Evolutionary conservation across 352 stramenopile species (phyloP).

Genomic region (Phytophthora cactorum): DNA sequence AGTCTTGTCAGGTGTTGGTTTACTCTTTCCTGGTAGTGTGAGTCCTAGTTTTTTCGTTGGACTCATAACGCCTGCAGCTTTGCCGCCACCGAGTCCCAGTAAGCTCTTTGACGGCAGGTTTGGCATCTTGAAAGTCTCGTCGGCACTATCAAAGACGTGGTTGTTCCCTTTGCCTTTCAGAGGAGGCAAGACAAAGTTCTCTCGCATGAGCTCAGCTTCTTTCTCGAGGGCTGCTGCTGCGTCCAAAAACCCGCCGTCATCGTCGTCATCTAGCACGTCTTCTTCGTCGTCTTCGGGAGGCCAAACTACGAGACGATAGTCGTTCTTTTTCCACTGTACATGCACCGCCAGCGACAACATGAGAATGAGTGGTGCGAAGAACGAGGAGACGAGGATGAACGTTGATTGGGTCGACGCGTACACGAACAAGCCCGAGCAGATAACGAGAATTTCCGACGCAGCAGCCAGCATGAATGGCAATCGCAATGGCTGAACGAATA

Average conservation of each 20-base stretch:
- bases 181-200: slow-evolving; percentile 81
- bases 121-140: slow-evolving; percentile 86
- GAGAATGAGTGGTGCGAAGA: slow-evolving; percentile 79
- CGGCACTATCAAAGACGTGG: slow-evolving; percentile 57
- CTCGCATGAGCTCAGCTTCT: slow-evolving; percentile 74
- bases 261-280: slow-evolving; percentile 79
- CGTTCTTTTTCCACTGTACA: slow-evolving; percentile 80
- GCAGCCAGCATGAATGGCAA: slow-evolving; percentile 84
- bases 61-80: slow-evolving; percentile 21
- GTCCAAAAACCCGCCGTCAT: slow-evolving; percentile 58
- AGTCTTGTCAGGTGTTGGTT: slow-evolving; percentile 11
- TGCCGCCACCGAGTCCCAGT: slow-evolving; percentile 20
- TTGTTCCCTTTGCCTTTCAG: slow-evolving; percentile 68
- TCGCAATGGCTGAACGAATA: slow-evolving; percentile 65
- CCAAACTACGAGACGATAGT: slow-evolving; percentile 86
- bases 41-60: slow-evolving; percentile 25
- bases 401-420: slow-evolving; percentile 78
- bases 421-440: slow-evolving; percentile 84
- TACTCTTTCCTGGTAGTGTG: slow-evolving; percentile 22
- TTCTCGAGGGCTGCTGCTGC: slow-evolving; percentile 75
- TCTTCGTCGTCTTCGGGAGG: slow-evolving; percentile 83
- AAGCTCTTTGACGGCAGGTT: slow-evolving; percentile 64
- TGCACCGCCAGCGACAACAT: slow-evolving; percentile 81
- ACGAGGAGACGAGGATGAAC: slow-evolving; percentile 79
- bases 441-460: slow-evolving; percentile 79